Evolutionary conservation across 1,139 yeast genomes (phyloP).

Genomic region (Geotrichum bryndzae): DNA sequence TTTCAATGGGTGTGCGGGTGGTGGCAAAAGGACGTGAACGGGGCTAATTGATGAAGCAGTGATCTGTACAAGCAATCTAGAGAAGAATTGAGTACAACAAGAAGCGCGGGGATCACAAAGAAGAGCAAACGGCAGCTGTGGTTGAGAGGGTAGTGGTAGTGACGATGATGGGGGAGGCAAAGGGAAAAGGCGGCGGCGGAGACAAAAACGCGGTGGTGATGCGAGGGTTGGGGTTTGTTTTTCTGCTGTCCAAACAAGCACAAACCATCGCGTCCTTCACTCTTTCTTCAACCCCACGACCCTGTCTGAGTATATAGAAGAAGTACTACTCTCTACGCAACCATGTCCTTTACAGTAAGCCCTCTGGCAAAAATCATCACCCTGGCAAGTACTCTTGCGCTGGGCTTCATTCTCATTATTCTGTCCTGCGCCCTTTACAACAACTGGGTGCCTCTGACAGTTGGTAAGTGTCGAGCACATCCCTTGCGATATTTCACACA

Average conservation of each 20-base stretch:
- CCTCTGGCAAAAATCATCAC: slow-evolving; percentile 72
- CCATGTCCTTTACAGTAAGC: slow-evolving; percentile 33
- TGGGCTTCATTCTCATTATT: slow-evolving; percentile 73
- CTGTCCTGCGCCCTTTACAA: slow-evolving; percentile 69
- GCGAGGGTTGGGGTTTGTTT: not conserved
- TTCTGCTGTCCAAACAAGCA: not conserved
- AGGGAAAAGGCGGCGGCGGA: not conserved
- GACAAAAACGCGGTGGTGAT: not conserved
- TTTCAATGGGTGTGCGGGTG: not conserved
- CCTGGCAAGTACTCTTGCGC: slow-evolving; percentile 64
- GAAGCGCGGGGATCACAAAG: not conserved
- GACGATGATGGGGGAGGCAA: not conserved
- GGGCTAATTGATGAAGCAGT: too few relatives aligned
- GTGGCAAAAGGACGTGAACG: too few relatives aligned
- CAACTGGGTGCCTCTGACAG: slow-evolving; percentile 70
- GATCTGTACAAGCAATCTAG: too few relatives aligned
- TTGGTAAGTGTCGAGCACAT: slow-evolving; percentile 36
- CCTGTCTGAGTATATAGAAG: not conserved
- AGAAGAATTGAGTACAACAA: not conserved
- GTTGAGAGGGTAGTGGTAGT: not conserved
- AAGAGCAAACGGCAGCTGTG: not conserved
- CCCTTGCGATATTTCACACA: not conserved
- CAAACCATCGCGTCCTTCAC: too few relatives aligned
- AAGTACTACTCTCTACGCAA: not conserved
- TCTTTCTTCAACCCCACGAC: too few relatives aligned